phyloP scores from a whole-genome alignment of 2,329 filamentous ascomycete species.

The Aspergillus oerlinghausenensis region DNA sequence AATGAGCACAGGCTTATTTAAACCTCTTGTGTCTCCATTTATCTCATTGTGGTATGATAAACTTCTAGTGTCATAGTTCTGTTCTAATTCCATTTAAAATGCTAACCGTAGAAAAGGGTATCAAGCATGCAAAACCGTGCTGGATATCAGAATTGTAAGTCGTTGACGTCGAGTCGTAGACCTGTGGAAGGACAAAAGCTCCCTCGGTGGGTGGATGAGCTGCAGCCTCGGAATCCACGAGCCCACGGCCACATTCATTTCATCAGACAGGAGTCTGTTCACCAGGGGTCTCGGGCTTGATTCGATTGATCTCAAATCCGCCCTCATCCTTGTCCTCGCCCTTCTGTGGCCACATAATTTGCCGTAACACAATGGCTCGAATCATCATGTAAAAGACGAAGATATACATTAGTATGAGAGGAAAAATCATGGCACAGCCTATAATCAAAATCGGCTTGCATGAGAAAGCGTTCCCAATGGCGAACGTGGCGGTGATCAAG shows the following conservation, averaged over 20 bases:
- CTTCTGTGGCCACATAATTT: slow-evolving; percentile 74
- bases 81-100: not conserved
- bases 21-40: not conserved
- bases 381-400: slow-evolving; percentile 68
- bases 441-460: slow-evolving; percentile 59
- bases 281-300: slow-evolving; percentile 21
- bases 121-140: not conserved
- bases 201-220: too few relatives aligned
- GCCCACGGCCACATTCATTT: not conserved
- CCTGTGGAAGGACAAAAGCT: not conserved
- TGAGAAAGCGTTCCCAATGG: slow-evolving; percentile 60
- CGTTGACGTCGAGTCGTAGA: not conserved
- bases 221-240: not conserved
- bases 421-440: slow-evolving; percentile 63
- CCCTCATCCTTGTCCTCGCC: slow-evolving; percentile 62
- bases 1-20: not conserved
- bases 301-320: slow-evolving; percentile 45
- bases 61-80: not conserved
- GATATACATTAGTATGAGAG: slow-evolving; percentile 63
- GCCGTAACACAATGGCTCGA: slow-evolving; percentile 57
- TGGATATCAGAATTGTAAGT: not conserved
- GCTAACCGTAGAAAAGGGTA: not conserved
- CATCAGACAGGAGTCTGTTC: slow-evolving; percentile 14
- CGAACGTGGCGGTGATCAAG: slow-evolving; percentile 66
- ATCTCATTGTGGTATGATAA: not conserved